A percentile compares a stretch with the other conserved stretches of the same genome.
These are phyloP conservation scores for Edhazardia aedis DNA, from an alignment of 371 early-diverging fungal species.

Conservation along the genomic window DNA sequence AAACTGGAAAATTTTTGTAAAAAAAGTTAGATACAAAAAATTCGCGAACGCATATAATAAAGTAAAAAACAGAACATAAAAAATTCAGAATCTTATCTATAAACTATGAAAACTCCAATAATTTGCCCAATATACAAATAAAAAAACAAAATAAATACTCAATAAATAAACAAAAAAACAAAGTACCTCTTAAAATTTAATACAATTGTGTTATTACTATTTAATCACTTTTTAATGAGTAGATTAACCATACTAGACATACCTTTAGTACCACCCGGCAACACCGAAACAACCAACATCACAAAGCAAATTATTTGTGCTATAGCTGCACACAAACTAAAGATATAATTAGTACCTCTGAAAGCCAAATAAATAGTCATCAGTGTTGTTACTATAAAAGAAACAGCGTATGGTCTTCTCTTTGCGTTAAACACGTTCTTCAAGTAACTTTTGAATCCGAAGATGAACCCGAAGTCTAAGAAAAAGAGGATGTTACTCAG, in stretches of 20 bases:
- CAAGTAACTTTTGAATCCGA: conserved; percentile 39
- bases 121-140: too few species aligned
- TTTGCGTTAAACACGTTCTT: conserved; percentile 20
- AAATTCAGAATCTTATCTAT: too few species aligned
- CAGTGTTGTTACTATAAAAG: conserved; percentile 23
- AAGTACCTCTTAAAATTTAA: too few species aligned
- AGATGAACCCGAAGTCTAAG: conserved; percentile 37
- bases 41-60: too few species aligned
- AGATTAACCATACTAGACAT: conserved; percentile 21
- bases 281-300: conserved; percentile 24
- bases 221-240: conserved; percentile 16
- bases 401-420: conserved; percentile 23
- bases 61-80: too few species aligned
- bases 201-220: too few species aligned
- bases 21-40: too few species aligned
- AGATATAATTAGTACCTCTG: conserved; percentile 10
- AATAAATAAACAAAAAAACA: too few species aligned
- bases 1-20: too few species aligned
- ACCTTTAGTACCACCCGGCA: conserved; percentile 37
- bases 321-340: conserved; percentile 14
- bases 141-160: too few species aligned
- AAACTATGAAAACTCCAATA: too few species aligned
- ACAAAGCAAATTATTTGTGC: conserved; percentile 31
- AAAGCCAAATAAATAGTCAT: conserved; percentile 25
- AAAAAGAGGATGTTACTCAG: conserved; percentile 38